Evolutionary conservation across 108 stramenopile species (phyloP), one percentile per base, ranked within the genome.

Genomic region (Fistulifera pelliculosa): DNA sequence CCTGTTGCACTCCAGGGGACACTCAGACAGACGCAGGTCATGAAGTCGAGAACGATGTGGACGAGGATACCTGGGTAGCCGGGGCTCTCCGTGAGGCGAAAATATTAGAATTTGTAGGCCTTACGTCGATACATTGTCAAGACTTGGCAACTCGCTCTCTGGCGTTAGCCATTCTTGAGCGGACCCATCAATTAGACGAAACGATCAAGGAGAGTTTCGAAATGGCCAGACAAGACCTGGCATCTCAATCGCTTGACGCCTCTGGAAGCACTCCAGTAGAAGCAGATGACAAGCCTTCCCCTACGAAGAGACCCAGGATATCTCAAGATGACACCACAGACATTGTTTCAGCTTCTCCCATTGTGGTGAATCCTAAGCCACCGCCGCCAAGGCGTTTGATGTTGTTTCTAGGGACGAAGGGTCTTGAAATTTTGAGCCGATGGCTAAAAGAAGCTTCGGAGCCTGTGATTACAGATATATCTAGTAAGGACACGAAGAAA

Each of bases 101-200:
- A 26, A 47, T 50, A 16, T 14, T 41, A 1, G 41, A 47, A 10
- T 80, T 80, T 66, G 55, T 54, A 16, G 74, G 65, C 10, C 62
- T 75, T 17, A 4, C 73, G 18, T 62, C 74, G 3, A 18, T 44
- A 19, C 50, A 66, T 31, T 75, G 78, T 47, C 70, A 80, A 49
- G 57, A 45, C 31, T 38, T 73, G 41, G 31, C 52, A 8, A 38
- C 64, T 1, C 51, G 58, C 16, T 21, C 58, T 12, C 31, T 80
- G 28, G 74, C 71, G 3, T 47, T 80, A 16, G 68, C 74, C 4
- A 75, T 80, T 67, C 47, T 79, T n/a, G 73, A 79, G 44, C 66
- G 70, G 15, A 64, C 73, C 8, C 31, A 35, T 35, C 31, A 4
- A 15, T 76, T 27, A 17, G 22, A 16, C 15, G 38, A 41, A 22